Evolutionary conservation across 2,329 filamentous ascomycete species (phyloP).

Genomic region (Keithomyces neogunnii): DNA sequence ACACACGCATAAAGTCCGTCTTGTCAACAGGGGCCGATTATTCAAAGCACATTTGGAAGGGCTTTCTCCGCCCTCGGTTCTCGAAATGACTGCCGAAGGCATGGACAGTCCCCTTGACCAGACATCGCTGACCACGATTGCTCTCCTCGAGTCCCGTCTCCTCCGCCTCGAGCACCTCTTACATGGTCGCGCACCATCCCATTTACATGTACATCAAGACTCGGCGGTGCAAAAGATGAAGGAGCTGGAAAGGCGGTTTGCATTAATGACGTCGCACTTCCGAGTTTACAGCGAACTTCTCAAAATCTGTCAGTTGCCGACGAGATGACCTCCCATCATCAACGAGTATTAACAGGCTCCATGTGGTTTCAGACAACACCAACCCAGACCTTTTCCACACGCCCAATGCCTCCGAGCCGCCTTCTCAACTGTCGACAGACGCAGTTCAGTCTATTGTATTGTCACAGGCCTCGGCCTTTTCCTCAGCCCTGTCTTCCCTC

Average conservation of each 20-base stretch:
- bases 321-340: neutral
- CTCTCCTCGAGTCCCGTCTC: conserved; percentile 50
- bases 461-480: conserved; percentile 46
- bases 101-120: conserved; percentile 36
- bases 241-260: conserved; percentile 46
- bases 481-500: conserved; percentile 46
- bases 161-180: conserved; percentile 51
- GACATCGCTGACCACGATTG: conserved; percentile 46
- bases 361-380: conserved; percentile 34
- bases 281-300: conserved; percentile 52
- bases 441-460: conserved; percentile 48
- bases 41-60: no score
- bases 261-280: conserved; percentile 37
- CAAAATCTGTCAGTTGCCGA: conserved; percentile 43
- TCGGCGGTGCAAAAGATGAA: conserved; percentile 37
- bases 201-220: conserved; percentile 23
- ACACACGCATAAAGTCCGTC: no score
- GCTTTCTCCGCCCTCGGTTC: no score
- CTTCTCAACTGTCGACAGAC: conserved; percentile 41
- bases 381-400: conserved; percentile 48
- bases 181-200: conserved; percentile 34
- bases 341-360: neutral
- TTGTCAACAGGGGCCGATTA: no score
- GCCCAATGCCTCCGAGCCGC: conserved; percentile 35
- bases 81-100: neutral